Evolutionary conservation across 2,329 filamentous ascomycete species (phyloP).

Genomic region (Achaetomium macrosporum): DNA sequence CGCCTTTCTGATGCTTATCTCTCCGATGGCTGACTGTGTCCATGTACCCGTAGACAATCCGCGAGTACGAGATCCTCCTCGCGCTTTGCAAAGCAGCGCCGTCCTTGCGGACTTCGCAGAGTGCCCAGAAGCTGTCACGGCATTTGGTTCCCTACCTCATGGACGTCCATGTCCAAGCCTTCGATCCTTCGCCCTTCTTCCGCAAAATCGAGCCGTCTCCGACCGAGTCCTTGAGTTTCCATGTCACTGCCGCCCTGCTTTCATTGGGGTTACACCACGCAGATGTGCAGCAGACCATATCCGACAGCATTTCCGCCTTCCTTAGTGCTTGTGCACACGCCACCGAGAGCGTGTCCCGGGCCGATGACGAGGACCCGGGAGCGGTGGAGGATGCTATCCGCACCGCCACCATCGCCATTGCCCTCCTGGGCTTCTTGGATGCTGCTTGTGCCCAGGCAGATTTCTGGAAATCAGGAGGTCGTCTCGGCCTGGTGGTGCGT

Average conservation of each 20-base stretch:
- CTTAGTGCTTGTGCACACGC: conserved; percentile 63
- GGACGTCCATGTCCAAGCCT: conserved; percentile 73
- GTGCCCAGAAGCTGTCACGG: conserved; percentile 70
- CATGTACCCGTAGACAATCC: conserved; percentile 56
- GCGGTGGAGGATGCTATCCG: conserved; percentile 61
- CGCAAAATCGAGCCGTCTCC: conserved; percentile 80
- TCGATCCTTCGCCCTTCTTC: conserved; percentile 75
- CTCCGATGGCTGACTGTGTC: conserved; percentile 7
- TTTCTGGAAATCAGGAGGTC: conserved; percentile 74
- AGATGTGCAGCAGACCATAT: conserved; percentile 59
- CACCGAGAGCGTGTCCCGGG: conserved; percentile 49
- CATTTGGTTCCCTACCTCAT: conserved; percentile 81
- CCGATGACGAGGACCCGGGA: conserved; percentile 49
- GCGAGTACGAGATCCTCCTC: conserved; percentile 86
- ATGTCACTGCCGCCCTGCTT: conserved; percentile 76
- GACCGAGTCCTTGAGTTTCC: conserved; percentile 75
- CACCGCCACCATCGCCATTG: conserved; percentile 71
- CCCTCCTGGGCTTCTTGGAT: conserved; percentile 84
- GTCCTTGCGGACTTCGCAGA: conserved; percentile 61
- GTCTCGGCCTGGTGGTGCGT: conserved; percentile 65
- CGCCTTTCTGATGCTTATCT: background rate
- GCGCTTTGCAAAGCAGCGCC: conserved; percentile 88
- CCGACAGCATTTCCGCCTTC: conserved; percentile 64
- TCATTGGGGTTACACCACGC: conserved; percentile 69
- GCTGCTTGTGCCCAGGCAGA: conserved; percentile 70